Evolutionary conservation across 2,329 filamentous ascomycete species (phyloP).

Genomic region (Teratosphaeria viscida): DNA sequence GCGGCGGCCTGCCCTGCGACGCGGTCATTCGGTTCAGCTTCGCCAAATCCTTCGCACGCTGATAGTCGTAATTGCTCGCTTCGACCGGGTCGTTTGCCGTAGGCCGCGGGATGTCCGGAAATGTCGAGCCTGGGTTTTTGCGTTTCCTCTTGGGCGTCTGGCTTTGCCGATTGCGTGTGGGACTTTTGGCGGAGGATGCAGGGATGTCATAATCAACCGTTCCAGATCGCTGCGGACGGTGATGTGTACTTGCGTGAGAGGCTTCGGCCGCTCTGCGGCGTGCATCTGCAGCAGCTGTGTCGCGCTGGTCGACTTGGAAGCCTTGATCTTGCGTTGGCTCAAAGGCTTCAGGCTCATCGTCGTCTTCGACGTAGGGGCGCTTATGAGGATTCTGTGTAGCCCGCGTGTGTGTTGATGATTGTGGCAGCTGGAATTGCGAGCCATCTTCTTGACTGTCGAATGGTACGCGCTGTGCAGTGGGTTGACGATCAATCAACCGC

Average conservation of each 20-base stretch:
- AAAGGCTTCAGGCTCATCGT: slow-evolving; percentile 21
- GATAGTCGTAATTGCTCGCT: slow-evolving; percentile 4
- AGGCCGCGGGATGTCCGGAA: slow-evolving; percentile 10
- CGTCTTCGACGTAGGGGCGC: slow-evolving; percentile 18
- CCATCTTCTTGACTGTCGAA: slow-evolving; percentile 23
- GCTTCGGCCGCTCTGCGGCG: slow-evolving; percentile 16
- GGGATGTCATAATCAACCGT: slow-evolving; percentile 1
- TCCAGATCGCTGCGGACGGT: not conserved
- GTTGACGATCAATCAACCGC: slow-evolving; percentile 29
- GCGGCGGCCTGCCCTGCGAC: slow-evolving; percentile 6
- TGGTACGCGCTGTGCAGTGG: slow-evolving; percentile 26
- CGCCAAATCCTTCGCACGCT: slow-evolving; percentile 13
- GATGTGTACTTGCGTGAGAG: not conserved
- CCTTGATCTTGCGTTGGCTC: slow-evolving; percentile 31
- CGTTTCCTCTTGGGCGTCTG: slow-evolving; percentile 16
- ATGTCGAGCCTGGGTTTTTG: slow-evolving; percentile 22
- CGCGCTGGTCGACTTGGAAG: slow-evolving; percentile 33
- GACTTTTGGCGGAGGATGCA: not conserved
- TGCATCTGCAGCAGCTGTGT: slow-evolving; percentile 18
- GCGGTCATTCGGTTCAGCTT: slow-evolving; percentile 12
- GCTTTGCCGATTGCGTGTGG: not conserved
- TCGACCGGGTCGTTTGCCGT: slow-evolving; percentile 3
- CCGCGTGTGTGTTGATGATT: slow-evolving; percentile 6
- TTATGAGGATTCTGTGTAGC: slow-evolving; percentile 6
- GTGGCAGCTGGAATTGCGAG: not conserved